Evolutionary conservation across 2,329 filamentous ascomycete genomes (phyloP).

Genomic region (Domatiomyces catenatus): DNA sequence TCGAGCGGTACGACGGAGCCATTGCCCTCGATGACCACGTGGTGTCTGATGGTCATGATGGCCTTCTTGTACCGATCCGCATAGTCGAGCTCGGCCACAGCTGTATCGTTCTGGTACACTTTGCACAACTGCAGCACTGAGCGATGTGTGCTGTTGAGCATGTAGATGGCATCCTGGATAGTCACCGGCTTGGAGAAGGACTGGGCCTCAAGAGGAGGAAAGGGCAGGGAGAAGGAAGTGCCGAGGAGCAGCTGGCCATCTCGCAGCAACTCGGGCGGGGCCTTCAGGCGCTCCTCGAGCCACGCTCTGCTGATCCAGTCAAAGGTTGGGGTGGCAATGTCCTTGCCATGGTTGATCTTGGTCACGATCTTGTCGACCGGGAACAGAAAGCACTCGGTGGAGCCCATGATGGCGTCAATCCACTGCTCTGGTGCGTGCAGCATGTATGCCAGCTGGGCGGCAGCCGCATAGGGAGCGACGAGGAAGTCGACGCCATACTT

Average conservation of each 20-base stretch:
- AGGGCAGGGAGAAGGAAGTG: slow-evolving; percentile 61
- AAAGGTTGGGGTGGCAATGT: slow-evolving; percentile 35
- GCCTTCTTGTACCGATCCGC: slow-evolving; percentile 75
- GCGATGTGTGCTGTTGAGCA: slow-evolving; percentile 50
- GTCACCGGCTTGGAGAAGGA: slow-evolving; percentile 35
- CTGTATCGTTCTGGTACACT: slow-evolving; percentile 64
- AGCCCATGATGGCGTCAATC: slow-evolving; percentile 62
- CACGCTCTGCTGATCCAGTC: slow-evolving; percentile 48
- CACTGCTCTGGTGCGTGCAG: slow-evolving; percentile 43
- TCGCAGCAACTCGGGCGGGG: slow-evolving; percentile 23
- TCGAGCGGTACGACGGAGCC: slow-evolving; percentile 65
- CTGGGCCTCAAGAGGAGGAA: slow-evolving; percentile 58
- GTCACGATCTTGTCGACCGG: slow-evolving; percentile 63
- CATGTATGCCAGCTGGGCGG: slow-evolving; percentile 60
- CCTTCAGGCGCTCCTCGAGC: slow-evolving; percentile 43
- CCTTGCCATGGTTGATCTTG: slow-evolving; percentile 38
- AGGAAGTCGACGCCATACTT: slow-evolving; percentile 57
- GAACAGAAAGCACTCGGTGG: slow-evolving; percentile 73
- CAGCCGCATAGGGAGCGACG: slow-evolving; percentile 75
- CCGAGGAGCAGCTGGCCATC: slow-evolving; percentile 74
- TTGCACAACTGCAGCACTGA: slow-evolving; percentile 61
- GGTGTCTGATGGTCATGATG: slow-evolving; percentile 71
- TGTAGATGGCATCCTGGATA: slow-evolving; percentile 61
- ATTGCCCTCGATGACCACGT: slow-evolving; percentile 62
- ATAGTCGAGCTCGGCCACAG: slow-evolving; percentile 58